Evolutionary conservation across 495 filamentous ascomycete genomes (phyloP).

Genomic region (Aspergillus olivimuriae): DNA sequence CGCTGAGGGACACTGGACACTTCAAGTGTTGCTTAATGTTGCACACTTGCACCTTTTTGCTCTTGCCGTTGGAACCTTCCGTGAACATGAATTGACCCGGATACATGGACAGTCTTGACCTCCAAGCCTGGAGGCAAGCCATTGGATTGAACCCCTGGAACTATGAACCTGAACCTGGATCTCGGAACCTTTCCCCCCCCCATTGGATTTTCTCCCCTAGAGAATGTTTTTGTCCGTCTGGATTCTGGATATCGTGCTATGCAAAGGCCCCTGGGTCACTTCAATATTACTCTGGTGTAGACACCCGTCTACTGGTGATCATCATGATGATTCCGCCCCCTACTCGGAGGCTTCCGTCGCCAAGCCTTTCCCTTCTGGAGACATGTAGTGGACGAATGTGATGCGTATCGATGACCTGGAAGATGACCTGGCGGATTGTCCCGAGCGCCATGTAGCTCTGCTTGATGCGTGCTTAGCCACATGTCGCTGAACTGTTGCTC

Average conservation of each 20-base stretch:
- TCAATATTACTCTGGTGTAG: not conserved
- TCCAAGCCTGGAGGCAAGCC: conserved; percentile 1
- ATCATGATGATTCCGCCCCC: too few species aligned
- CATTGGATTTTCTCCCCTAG: not conserved
- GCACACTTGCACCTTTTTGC: not conserved
- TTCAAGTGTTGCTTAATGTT: conserved; percentile 28
- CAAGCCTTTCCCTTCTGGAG: too few species aligned
- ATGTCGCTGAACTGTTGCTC: too few species aligned
- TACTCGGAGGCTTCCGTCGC: too few species aligned
- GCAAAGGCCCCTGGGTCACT: not conserved
- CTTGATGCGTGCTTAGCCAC: too few species aligned
- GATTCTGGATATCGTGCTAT: not conserved
- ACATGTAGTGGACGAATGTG: too few species aligned
- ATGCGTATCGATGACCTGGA: too few species aligned
- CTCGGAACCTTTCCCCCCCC: too few species aligned
- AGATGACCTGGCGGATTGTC: too few species aligned
- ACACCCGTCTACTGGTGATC: too few species aligned
- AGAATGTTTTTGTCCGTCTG: not conserved
- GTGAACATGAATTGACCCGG: not conserved
- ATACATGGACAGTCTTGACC: not conserved
- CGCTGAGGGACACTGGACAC: conserved; percentile 35
- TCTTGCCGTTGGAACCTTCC: not conserved
- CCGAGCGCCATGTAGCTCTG: too few species aligned
- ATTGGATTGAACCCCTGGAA: not conserved
- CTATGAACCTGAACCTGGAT: not conserved